A percentile compares a stretch with the other conserved stretches of the same genome.
These are phyloP conservation scores for Antarctomyces pellizariae DNA, from an alignment of 495 filamentous ascomycete genomes.

Conservation along the genomic window DNA sequence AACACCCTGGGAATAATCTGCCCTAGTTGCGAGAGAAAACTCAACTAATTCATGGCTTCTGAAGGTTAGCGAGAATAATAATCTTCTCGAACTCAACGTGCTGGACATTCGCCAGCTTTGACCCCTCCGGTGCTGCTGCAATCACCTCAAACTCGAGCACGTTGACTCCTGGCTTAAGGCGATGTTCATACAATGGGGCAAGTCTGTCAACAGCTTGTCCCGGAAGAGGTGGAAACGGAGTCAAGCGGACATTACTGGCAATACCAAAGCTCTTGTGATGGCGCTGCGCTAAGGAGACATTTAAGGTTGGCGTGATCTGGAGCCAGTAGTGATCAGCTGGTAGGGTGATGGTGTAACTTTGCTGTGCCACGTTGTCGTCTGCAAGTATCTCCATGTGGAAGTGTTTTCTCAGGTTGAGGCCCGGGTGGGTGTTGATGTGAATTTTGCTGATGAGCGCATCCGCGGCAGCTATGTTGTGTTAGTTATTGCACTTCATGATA, in stretches of 20 bases:
- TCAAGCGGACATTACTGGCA: constrained; percentile 22
- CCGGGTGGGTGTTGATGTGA: constrained; percentile 38
- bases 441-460: constrained; percentile 45
- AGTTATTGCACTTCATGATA: constrained; percentile 4
- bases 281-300: constrained; percentile 25
- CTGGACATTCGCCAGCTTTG: constrained; percentile 27
- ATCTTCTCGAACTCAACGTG: constrained; percentile 47
- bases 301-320: constrained; percentile 37
- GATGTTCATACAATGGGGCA: constrained; percentile 33
- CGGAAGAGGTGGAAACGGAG: constrained; percentile 18
- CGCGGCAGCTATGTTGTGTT: constrained; percentile 14
- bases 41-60: constrained; percentile 13
- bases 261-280: constrained; percentile 41
- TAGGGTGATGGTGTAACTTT: constrained; percentile 42
- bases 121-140: constrained; percentile 33
- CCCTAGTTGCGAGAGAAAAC: too few relatives aligned
- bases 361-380: constrained; percentile 33
- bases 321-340: constrained; percentile 37
- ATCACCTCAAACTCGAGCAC: constrained; percentile 41
- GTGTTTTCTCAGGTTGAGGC: constrained; percentile 25
- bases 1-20: too few relatives aligned
- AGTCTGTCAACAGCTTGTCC: constrained; percentile 21
- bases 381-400: constrained; percentile 36
- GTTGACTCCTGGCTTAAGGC: constrained; percentile 36
- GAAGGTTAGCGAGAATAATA: constrained; percentile 33